Evolutionary conservation across 73 alveolate genomes (phyloP), one percentile per base, ranked within the genome.

Genomic region (Paramecium sexaurelia): DNA sequence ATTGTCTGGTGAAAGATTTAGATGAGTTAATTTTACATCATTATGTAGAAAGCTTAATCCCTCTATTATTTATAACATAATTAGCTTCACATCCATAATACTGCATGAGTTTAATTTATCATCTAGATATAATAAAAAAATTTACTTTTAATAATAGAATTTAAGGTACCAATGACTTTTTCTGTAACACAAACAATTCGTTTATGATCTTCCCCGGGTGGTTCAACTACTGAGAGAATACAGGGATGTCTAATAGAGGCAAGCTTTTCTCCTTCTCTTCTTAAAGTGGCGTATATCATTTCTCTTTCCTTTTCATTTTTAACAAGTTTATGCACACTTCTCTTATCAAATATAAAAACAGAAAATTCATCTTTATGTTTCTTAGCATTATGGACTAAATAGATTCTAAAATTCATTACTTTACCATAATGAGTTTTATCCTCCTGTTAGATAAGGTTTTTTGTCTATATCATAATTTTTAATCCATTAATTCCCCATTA

Each of bases 11-110:
- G 97, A 95, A 45, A 98, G 83, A 84, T 93, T 92, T 91, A 88
- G 66, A 92, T 98, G 99, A 43, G 94, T 95, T 66, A 93, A 91
- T 91, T 97, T 96, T 9, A 99, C 99, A 66, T 95, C 99, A 90
- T 93, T 96, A 93, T 98, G 99, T 24, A 98, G 91, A 91, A 98
- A 98, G 84, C 96, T 94, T 11, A 98, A 84, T 9, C 97, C 99
- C 85, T 98, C 98, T 32, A 97, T 84, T 8, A 98, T 84, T 91
- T 98, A 98, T 27, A 97, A 96, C 36, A 96, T 94, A 88, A 97
- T 95, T 75, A 95, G 95, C 83, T 97, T 96, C 47, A 95, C 92
- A 83, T 98, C 99, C 68, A 97, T 92, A 45, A 96, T 97, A 20
- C 99, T 71, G 20, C 55, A 71, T 20, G 36, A 32, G 5, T 17